Percentiles rank a stretch among this genome's conserved stretches.
These are phyloP conservation scores for Fusarium fracticaudum DNA, from an alignment of 2,329 filamentous ascomycete species.

Conservation along the genomic window DNA sequence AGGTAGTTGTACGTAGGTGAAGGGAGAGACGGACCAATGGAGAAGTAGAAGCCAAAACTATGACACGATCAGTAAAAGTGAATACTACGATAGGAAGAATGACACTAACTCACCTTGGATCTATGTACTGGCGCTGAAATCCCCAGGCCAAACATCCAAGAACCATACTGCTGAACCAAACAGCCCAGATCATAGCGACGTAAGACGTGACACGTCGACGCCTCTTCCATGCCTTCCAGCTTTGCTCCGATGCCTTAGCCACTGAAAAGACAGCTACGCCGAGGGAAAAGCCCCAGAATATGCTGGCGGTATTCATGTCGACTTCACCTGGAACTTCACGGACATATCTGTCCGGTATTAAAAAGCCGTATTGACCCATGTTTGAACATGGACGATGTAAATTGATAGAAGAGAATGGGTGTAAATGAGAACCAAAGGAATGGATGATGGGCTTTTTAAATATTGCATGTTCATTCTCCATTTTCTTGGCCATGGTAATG, in stretches of 20 bases:
- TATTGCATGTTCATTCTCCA: neutral
- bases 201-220: slow-evolving; percentile 22
- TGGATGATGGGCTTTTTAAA: neutral
- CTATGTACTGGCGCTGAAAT: slow-evolving; percentile 38
- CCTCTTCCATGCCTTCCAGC: slow-evolving; percentile 25
- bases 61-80: no score
- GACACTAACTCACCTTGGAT: slow-evolving; percentile 28
- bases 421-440: no score
- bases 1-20: no score
- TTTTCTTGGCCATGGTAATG: neutral
- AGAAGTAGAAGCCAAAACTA: slow-evolving; percentile 40
- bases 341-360: slow-evolving; percentile 39
- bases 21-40: neutral
- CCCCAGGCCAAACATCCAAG: slow-evolving; percentile 36
- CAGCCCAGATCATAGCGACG: slow-evolving; percentile 36
- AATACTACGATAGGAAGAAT: no score
- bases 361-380: slow-evolving; percentile 35
- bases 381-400: no score
- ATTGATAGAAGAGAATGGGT: no score
- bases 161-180: slow-evolving; percentile 38
- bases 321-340: slow-evolving; percentile 27
- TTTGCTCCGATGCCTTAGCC: slow-evolving; percentile 19
- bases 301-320: slow-evolving; percentile 39
- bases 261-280: slow-evolving; percentile 26
- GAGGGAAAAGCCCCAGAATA: slow-evolving; percentile 41